Evolutionary conservation across 176 grass and related monocot genomes (phyloP), one percentile per base, ranked within the genome.

Genomic region (Avena insularis): DNA sequence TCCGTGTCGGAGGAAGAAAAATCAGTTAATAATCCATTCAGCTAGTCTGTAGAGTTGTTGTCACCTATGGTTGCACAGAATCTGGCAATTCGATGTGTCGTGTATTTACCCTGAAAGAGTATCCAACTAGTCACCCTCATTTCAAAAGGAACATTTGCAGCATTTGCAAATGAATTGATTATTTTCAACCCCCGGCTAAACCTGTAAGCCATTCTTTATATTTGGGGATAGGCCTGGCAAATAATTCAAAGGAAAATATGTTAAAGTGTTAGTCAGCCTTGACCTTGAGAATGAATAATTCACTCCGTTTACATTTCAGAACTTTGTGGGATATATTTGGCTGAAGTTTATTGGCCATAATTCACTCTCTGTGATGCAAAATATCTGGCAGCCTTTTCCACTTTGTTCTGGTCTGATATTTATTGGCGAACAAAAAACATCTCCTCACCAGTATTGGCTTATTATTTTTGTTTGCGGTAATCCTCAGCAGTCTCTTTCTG

Each of bases 11-110:
- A 79, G 9, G 20, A 33, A 78, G 80, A 25, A 87, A 87, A 85
- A 80, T 17, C 7, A 43, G 80, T 76, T 88, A 85, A 85, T 88
- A 79, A 55, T 74, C 33, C 12, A 2, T 79, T 69, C 40, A 60
- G 77, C 43, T 91, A 75, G 35, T 50, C 3, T 29, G 23, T 75
- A 88, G 81, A 45, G 40, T 51, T 49, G 50, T 61, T 77, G 67
- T 77, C 68, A 12, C 75, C 23, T 67, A 53, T 84, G 79, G 47
- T 75, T 1, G 46, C 53, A 17, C 71, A 63, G 25, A 64, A 38
- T 77, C 43, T 9, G 50, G 63, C 21, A 79, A 70, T 71, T 59
- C 45, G 76, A 65, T 80, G 38, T 48, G 47, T 20, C 5, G 40
- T 27, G 58, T 66, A 49, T 38, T 62, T 78, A 35, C 62, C 21